phyloP scores from a whole-genome alignment of 345 rosid species.

The Eucalyptus cloeziana region DNA sequence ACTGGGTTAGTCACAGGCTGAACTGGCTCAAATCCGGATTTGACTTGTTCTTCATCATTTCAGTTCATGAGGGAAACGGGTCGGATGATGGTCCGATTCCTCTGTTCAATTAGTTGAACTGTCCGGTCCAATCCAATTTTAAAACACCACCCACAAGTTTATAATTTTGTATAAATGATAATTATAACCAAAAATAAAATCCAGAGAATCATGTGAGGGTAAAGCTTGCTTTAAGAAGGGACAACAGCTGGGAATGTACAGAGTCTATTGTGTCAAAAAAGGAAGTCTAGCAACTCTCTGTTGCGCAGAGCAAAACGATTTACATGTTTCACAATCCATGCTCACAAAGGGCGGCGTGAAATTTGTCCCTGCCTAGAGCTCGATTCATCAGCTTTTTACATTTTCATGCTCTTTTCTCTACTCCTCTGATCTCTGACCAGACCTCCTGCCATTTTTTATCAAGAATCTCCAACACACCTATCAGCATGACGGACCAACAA shows the following conservation, averaged over 20 bases:
- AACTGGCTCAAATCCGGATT: background rate
- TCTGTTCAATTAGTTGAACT: background rate
- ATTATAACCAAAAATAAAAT: background rate
- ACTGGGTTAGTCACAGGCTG: background rate
- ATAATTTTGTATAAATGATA: background rate
- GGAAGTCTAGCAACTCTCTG: background rate
- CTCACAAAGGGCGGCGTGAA: background rate
- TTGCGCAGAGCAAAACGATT: background rate
- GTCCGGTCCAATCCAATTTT: background rate
- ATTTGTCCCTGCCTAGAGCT: background rate
- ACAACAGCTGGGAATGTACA: background rate
- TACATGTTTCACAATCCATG: background rate
- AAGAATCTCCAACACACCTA: background rate
- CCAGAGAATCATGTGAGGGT: background rate
- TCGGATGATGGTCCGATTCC: background rate
- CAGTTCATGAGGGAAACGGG: background rate
- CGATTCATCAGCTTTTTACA: background rate
- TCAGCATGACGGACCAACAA: background rate
- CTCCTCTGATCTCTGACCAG: background rate
- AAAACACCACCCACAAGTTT: background rate
- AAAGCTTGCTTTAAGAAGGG: background rate
- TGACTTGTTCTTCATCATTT: background rate
- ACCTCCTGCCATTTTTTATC: background rate
- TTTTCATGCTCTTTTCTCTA: background rate
- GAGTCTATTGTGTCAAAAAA: background rate